Evolutionary conservation across 495 filamentous ascomycete species (phyloP).

Genomic region (Aspergillus heteromorphus): DNA sequence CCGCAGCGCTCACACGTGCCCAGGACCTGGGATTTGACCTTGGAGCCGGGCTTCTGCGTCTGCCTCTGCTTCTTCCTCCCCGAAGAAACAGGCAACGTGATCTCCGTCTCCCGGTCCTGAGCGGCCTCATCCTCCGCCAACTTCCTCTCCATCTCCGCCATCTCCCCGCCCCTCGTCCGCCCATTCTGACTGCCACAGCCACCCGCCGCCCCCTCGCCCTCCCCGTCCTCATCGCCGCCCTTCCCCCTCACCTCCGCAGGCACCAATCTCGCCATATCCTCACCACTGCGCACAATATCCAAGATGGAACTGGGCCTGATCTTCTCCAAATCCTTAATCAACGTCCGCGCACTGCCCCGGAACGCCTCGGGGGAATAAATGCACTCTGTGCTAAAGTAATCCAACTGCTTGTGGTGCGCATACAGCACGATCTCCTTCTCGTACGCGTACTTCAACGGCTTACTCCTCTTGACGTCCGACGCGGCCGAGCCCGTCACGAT

Average conservation of each 20-base stretch:
- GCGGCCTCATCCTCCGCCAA: slow-evolving; percentile 64
- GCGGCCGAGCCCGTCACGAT: slow-evolving; percentile 76
- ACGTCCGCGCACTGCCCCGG: slow-evolving; percentile 77
- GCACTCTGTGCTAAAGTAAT: slow-evolving; percentile 98
- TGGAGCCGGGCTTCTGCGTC: slow-evolving; percentile 14
- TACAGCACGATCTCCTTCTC: slow-evolving; percentile 99
- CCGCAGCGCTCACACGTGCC: slow-evolving; percentile 83
- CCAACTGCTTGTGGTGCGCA: slow-evolving; percentile 89
- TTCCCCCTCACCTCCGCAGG: slow-evolving; percentile 48
- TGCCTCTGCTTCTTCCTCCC: slow-evolving; percentile 15
- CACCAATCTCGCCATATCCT: slow-evolving; percentile 89
- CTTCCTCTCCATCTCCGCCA: slow-evolving; percentile 87
- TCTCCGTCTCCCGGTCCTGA: slow-evolving; percentile 63
- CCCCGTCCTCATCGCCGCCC: slow-evolving; percentile 52
- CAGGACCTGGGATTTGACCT: slow-evolving; percentile 60
- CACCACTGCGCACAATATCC: slow-evolving; percentile 89
- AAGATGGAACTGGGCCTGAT: slow-evolving; percentile 90
- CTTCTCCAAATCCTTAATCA: slow-evolving; percentile 93
- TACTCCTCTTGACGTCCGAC: slow-evolving; percentile 82
- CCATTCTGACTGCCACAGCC: slow-evolving; percentile 76
- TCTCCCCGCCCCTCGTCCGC: slow-evolving; percentile 67
- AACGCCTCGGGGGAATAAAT: slow-evolving; percentile 99
- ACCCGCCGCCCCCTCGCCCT: slow-evolving; percentile 53
- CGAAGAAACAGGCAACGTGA: slow-evolving; percentile 39
- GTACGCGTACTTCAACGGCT: slow-evolving; percentile 96